Conservation (phyloP, 164 flowering plant genomes). For the Euptelea pleiosperma region DNA sequence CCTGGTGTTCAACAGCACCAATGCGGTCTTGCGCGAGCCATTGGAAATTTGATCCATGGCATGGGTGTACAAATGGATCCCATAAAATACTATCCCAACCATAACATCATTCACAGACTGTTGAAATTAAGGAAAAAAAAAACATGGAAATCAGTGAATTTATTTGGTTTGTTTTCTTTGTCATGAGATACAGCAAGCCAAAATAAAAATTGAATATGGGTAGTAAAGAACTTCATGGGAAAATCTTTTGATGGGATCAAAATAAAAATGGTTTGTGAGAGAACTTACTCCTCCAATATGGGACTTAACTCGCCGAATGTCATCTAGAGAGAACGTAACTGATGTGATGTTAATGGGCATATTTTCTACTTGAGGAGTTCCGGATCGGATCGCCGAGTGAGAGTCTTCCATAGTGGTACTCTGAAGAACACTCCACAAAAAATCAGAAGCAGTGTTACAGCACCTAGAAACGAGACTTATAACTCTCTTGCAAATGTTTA, state of each 20-base stretch:
- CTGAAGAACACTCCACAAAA: background rate
- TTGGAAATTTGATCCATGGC: background rate
- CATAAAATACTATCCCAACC: background rate
- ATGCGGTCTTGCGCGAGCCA: background rate
- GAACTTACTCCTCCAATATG: conserved; percentile 1
- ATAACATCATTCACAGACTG: conserved; percentile 9
- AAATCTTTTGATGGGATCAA: background rate
- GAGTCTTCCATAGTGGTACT: background rate
- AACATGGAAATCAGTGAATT: background rate
- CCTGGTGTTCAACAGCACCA: background rate
- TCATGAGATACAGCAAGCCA: background rate
- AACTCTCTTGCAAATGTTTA: too few relatives aligned
- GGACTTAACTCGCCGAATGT: background rate
- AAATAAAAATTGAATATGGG: background rate
- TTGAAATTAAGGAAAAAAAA: background rate
- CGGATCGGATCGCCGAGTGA: background rate
- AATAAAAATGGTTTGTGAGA: background rate
- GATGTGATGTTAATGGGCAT: background rate
- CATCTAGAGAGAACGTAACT: background rate
- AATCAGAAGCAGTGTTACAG: background rate
- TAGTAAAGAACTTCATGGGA: background rate
- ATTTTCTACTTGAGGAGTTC: background rate
- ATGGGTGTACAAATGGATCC: background rate
- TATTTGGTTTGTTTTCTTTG: background rate
- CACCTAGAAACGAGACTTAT: background rate